phyloP scores from a whole-genome alignment of 331 rosid species.

The Prunus yedoensis region DNA sequence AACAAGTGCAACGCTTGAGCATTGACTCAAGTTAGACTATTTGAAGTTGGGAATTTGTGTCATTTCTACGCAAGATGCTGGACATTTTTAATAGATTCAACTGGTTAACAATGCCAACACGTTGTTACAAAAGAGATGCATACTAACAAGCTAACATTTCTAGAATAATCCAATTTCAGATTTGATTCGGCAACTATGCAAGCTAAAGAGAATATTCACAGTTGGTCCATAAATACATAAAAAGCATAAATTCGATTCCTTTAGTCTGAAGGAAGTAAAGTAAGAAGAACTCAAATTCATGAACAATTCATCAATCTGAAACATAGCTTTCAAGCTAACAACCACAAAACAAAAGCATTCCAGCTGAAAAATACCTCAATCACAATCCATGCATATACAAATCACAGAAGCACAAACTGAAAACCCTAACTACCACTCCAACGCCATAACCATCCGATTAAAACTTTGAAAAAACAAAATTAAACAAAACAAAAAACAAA shows the following conservation, averaged over 20 bases:
- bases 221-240: not conserved
- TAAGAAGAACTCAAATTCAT: not conserved
- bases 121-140: not conserved
- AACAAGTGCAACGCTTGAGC: not conserved
- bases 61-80: not conserved
- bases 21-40: not conserved
- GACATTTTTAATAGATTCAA: not conserved
- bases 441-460: not conserved
- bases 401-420: slow-evolving; percentile 14
- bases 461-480: not conserved
- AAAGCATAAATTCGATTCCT: slow-evolving; percentile 24
- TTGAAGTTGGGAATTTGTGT: not conserved
- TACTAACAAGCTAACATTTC: too few relatives aligned
- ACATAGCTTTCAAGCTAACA: not conserved
- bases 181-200: not conserved
- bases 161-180: not conserved
- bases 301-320: not conserved
- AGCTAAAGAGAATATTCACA: slow-evolving; percentile 9
- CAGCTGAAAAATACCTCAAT: not conserved
- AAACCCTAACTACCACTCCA: not conserved
- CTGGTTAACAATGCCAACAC: not conserved
- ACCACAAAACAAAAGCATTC: not conserved
- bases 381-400: not conserved
- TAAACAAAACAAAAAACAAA: not conserved
- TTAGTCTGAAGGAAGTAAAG: not conserved